A percentile compares a stretch with the other conserved stretches of the same genome.
phyloP scores from a whole-genome alignment of 129 eudicot genomes.

The Flaveria brownii region DNA sequence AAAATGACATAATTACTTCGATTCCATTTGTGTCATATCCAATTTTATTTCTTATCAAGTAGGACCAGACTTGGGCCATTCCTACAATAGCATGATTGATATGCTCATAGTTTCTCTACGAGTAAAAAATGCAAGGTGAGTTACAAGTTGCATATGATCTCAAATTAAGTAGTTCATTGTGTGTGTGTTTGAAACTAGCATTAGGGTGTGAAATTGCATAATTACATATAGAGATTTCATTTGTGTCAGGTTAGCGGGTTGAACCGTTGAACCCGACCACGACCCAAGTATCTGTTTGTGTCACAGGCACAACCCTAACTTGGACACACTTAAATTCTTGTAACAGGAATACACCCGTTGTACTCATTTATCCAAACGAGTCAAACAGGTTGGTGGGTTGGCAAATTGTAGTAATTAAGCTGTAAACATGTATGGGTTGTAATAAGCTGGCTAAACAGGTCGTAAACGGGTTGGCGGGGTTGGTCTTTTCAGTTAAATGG shows the following conservation, averaged over 20 bases:
- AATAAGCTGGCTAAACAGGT: not conserved
- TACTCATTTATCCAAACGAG: not conserved
- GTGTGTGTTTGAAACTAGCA: not conserved
- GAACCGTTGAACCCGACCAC: not conserved
- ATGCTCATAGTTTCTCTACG: constrained; percentile 18
- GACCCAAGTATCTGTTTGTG: not conserved
- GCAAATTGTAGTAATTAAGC: too few species aligned
- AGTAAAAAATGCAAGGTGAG: constrained; percentile 31
- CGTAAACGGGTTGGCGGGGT: not conserved
- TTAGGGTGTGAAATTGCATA: not conserved
- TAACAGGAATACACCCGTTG: too few species aligned
- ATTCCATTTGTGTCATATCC: constrained; percentile 18
- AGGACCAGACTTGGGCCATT: constrained; percentile 23
- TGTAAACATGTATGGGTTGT: not conserved
- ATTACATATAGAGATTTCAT: not conserved
- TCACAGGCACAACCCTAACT: not conserved
- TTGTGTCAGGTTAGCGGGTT: not conserved
- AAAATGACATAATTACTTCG: constrained; percentile 58
- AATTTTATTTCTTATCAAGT: constrained; percentile 29
- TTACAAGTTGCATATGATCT: constrained; percentile 14
- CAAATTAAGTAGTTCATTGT: constrained; percentile 2
- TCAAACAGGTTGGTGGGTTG: not conserved
- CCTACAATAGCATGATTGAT: constrained; percentile 23
- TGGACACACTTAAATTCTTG: too few species aligned
- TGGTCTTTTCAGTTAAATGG: not conserved